Evolutionary conservation across 2,329 filamentous ascomycete genomes (phyloP).

Genomic region (Pyricularia grisea): DNA sequence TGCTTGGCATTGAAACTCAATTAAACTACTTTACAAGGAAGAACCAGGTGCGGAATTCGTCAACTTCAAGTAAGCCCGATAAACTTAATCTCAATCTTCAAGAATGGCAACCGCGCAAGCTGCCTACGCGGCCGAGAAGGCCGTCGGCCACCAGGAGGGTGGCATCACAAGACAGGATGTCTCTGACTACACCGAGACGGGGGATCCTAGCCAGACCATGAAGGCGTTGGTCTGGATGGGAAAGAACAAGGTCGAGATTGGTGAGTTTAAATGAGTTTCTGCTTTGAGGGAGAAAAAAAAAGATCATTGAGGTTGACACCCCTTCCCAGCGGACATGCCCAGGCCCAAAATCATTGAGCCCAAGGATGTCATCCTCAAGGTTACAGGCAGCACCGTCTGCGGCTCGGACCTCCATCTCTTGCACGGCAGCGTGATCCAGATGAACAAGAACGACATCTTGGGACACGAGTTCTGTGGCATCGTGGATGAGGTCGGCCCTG

Average conservation of each 20-base stretch:
- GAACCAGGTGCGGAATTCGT: not conserved
- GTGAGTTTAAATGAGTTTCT: constrained; percentile 22
- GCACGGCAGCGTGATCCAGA: constrained; percentile 44
- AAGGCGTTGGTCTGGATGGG: constrained; percentile 75
- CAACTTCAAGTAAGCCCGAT: not conserved
- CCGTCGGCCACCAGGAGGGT: constrained; percentile 5
- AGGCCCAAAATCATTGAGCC: constrained; percentile 66
- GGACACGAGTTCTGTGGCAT: constrained; percentile 54
- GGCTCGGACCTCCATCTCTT: constrained; percentile 50
- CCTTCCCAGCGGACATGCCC: constrained; percentile 44
- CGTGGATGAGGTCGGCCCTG: constrained; percentile 45
- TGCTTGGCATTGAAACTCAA: not conserved
- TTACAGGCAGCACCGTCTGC: constrained; percentile 55
- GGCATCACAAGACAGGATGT: constrained; percentile 55
- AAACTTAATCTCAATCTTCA: not conserved
- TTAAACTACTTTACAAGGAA: not conserved
- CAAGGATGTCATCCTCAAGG: constrained; percentile 68
- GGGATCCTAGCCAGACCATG: constrained; percentile 54
- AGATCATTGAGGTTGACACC: not conserved
- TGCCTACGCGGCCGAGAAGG: constrained; percentile 5
- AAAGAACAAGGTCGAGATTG: constrained; percentile 66
- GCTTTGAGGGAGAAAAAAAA: no score
- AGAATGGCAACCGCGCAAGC: constrained; percentile 5
- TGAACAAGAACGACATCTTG: constrained; percentile 57
- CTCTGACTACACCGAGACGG: constrained; percentile 41